phyloP scores from a whole-genome alignment of 2,329 filamentous ascomycete species.

The Verticillium zaregamsianum region DNA sequence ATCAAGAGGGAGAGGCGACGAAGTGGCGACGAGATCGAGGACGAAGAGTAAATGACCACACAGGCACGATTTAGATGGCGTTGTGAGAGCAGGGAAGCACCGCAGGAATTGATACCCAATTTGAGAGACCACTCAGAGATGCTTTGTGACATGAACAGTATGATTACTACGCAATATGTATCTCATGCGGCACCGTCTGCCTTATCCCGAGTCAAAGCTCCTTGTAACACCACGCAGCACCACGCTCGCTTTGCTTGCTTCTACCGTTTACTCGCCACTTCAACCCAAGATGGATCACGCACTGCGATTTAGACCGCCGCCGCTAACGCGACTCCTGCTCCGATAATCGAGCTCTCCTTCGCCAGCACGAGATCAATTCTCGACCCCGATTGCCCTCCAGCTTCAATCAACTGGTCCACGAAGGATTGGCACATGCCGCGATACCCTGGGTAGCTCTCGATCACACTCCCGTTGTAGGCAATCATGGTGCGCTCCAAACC shows the following conservation, averaged over 20 bases:
- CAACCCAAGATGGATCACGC: neutral
- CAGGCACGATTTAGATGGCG: neutral
- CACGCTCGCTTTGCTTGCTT: neutral
- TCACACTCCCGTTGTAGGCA: constrained; percentile 76
- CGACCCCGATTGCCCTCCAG: constrained; percentile 20
- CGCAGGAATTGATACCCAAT: neutral
- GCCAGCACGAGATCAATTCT: constrained; percentile 63
- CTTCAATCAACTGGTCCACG: constrained; percentile 53
- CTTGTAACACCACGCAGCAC: neutral
- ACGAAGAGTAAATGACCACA: constrained; percentile 1
- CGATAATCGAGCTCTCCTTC: constrained; percentile 69
- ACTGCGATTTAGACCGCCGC: neutral
- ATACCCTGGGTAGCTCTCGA: constrained; percentile 74
- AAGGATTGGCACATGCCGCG: constrained; percentile 56
- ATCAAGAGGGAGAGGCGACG: constrained; percentile 1
- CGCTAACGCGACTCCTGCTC: constrained; percentile 68
- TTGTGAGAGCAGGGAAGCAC: too few species aligned
- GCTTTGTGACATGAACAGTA: neutral
- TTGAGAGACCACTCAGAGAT: neutral
- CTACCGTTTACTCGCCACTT: neutral
- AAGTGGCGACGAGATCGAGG: constrained; percentile 8
- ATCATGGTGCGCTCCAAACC: constrained; percentile 50
- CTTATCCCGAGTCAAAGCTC: neutral
- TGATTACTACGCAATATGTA: neutral
- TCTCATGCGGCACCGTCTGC: neutral